Conservation (phyloP, 257 asterid species). For the Capsicum chinense region DNA sequence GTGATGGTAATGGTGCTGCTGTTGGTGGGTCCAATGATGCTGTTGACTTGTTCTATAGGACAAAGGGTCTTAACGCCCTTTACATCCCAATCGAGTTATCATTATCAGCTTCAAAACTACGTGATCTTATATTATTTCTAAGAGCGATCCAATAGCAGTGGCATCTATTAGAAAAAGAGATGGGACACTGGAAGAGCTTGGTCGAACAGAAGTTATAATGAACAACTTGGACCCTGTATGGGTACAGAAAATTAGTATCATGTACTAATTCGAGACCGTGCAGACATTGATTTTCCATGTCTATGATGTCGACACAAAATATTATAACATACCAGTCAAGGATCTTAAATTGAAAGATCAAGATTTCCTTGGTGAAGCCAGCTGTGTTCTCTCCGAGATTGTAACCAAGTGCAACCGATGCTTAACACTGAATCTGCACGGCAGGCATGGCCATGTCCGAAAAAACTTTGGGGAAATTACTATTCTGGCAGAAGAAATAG, state of each 20-base stretch:
- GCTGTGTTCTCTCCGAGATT: constrained; percentile 39
- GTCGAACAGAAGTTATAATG: no score
- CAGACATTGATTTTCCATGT: no score
- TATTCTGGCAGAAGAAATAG: constrained; percentile 69
- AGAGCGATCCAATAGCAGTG: constrained; percentile 32
- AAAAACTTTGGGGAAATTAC: constrained; percentile 63
- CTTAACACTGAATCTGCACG: constrained; percentile 59
- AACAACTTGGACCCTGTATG: no score
- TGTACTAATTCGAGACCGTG: no score
- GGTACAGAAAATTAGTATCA: no score
- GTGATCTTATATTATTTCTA: constrained; percentile 61
- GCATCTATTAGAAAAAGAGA: no score
- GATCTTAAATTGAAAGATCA: no score
- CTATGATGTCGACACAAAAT: no score
- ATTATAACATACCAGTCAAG: no score
- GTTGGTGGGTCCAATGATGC: constrained; percentile 55
- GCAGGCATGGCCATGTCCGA: constrained; percentile 44
- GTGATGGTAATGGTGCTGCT: constrained; percentile 28
- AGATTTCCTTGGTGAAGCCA: no score
- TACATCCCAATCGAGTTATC: constrained; percentile 67
- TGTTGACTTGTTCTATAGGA: constrained; percentile 56
- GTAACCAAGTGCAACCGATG: constrained; percentile 57
- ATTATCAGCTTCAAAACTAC: constrained; percentile 77
- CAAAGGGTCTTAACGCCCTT: constrained; percentile 58
- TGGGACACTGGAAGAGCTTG: no score